These are phyloP conservation scores for Helianthus tuberosus DNA, from an alignment of 129 eudicot genomes.

Conservation along the genomic window DNA sequence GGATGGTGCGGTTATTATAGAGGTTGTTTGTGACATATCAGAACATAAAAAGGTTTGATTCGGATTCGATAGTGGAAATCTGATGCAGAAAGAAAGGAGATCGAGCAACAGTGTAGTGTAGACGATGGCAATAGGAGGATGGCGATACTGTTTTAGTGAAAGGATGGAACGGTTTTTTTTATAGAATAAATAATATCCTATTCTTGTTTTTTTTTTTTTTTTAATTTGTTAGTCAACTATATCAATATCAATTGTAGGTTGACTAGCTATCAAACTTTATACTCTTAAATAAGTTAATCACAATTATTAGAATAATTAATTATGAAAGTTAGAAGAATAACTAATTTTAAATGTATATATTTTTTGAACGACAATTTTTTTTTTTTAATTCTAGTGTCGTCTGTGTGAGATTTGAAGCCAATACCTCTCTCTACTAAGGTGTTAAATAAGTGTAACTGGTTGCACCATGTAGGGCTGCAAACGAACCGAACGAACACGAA, in stretches of 20 bases:
- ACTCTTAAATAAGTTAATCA: neutral
- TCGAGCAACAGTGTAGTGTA: constrained; percentile 14
- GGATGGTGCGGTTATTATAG: constrained; percentile 35
- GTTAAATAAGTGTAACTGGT: no score
- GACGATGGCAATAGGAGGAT: constrained; percentile 6
- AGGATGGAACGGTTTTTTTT: neutral
- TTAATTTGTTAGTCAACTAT: neutral
- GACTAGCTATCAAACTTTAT: neutral
- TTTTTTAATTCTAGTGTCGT: no score
- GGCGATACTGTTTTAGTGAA: neutral
- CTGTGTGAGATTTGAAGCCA: no score
- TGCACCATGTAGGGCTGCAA: no score
- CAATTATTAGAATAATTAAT: no score
- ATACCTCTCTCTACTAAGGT: no score
- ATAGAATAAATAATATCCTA: neutral
- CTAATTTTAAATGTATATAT: neutral
- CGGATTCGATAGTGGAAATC: constrained; percentile 25
- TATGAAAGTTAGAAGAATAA: neutral
- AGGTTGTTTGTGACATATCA: constrained; percentile 28
- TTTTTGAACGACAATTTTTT: no score
- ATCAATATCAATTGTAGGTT: neutral
- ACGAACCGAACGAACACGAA: no score
- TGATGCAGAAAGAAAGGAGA: constrained; percentile 10
- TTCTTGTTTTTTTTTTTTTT: neutral
- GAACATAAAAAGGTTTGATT: constrained; percentile 11